These are phyloP conservation scores for Boletus sp. DNA, from an alignment of 768 basidiomycete genomes.

Conservation along the genomic window DNA sequence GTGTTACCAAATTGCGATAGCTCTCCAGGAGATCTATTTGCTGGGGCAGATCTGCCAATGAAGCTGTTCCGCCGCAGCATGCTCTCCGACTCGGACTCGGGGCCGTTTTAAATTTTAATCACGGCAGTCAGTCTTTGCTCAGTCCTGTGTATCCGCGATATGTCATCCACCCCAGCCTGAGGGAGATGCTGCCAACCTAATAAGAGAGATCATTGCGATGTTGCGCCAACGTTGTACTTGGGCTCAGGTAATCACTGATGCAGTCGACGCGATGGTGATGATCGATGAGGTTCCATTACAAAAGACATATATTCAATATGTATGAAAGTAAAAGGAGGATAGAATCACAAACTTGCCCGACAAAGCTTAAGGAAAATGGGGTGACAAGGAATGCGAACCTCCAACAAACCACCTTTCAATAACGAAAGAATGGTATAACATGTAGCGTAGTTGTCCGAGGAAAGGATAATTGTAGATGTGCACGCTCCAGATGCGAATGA, in stretches of 20 bases:
- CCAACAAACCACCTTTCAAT: neutral
- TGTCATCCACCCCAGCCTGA: no score
- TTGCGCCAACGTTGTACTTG: no score
- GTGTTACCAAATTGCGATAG: conserved; percentile 43
- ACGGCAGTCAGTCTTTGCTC: no score
- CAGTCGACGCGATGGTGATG: no score
- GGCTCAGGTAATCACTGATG: no score
- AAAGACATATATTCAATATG: conserved; percentile 35
- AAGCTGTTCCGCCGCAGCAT: no score
- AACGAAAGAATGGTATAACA: neutral
- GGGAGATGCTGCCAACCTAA: no score
- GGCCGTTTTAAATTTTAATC: neutral
- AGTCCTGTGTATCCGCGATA: no score
- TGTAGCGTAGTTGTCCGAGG: neutral
- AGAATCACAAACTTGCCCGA: neutral
- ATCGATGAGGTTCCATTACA: conserved; percentile 25
- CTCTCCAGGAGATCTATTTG: neutral
- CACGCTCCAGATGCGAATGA: conserved; percentile 11
- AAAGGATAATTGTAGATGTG: conserved; percentile 4
- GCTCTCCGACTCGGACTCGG: neutral
- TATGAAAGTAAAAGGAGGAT: neutral
- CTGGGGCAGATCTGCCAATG: neutral
- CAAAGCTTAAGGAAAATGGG: neutral
- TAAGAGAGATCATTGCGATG: no score
- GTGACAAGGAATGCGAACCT: neutral